phyloP scores from a whole-genome alignment of 169 alveolate species.

The Eimeria mitis region DNA sequence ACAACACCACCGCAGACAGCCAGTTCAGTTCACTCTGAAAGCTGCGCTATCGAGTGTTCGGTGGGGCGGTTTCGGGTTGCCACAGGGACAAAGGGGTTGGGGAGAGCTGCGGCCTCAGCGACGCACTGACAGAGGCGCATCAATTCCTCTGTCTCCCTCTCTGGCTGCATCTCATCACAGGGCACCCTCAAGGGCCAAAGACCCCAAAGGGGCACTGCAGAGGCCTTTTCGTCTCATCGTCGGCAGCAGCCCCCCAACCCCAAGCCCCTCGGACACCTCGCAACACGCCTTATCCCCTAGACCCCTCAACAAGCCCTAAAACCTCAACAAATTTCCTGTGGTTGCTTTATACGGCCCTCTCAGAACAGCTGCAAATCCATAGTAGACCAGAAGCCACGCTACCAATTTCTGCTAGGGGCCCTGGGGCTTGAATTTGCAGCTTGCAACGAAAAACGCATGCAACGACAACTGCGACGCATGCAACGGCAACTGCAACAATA shows the following conservation, averaged over 20 bases:
- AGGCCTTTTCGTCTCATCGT: conserved; percentile 69
- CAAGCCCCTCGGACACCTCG: background rate
- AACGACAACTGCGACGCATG: no score
- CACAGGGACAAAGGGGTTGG: conserved; percentile 1
- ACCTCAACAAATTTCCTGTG: background rate
- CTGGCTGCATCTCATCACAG: conserved; percentile 57
- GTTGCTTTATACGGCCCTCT: background rate
- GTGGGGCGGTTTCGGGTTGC: background rate
- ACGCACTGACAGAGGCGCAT: conserved; percentile 30
- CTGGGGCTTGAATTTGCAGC: background rate
- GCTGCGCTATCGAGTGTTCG: background rate
- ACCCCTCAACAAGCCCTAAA: background rate
- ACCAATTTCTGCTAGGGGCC: background rate
- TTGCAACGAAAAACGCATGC: background rate
- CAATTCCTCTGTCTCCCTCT: conserved; percentile 67
- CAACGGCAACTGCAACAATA: background rate
- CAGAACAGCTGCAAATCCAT: background rate
- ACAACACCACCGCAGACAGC: background rate
- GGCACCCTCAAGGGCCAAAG: conserved; percentile 14
- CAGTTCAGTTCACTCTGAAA: background rate
- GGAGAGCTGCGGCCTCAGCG: conserved; percentile 58
- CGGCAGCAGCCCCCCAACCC: conserved; percentile 52
- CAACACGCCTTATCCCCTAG: background rate
- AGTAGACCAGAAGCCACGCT: background rate
- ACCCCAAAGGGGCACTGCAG: conserved; percentile 33